Evolutionary conservation across 2,329 filamentous ascomycete genomes (phyloP).

Genomic region (Ophiocordyceps camponoti-floridani): DNA sequence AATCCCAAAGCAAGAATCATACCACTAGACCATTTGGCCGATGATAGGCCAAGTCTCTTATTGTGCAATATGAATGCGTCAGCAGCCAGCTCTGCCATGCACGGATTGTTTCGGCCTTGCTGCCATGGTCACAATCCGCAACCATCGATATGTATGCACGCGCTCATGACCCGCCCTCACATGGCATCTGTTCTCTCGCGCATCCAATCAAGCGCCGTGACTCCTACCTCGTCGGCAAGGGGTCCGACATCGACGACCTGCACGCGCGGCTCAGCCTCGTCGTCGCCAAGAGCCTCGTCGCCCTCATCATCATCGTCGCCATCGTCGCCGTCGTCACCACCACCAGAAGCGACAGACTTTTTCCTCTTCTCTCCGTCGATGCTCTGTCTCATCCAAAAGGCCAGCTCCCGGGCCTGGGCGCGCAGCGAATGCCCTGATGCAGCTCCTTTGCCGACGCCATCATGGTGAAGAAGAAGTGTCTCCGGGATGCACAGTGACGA

Average conservation of each 20-base stretch:
- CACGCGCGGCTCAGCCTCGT: conserved; percentile 20
- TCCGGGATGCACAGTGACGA: conserved; percentile 31
- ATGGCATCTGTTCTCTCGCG: conserved; percentile 1
- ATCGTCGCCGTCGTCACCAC: conserved; percentile 18
- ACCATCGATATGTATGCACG: neutral
- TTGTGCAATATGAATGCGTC: neutral
- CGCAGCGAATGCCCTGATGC: conserved; percentile 22
- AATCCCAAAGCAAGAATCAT: conserved; percentile 16
- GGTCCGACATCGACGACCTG: conserved; percentile 18
- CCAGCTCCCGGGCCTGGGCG: conserved; percentile 28
- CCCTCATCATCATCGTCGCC: conserved; percentile 9
- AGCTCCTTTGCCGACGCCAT: neutral
- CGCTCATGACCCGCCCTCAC: neutral
- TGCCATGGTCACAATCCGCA: neutral
- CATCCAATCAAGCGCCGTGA: conserved; percentile 14
- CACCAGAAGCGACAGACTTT: conserved; percentile 14
- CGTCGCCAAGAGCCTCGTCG: conserved; percentile 9
- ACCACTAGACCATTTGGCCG: conserved; percentile 15
- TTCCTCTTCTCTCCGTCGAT: conserved; percentile 26
- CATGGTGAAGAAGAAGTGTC: conserved; percentile 28
- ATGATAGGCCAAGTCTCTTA: neutral
- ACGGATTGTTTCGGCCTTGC: no score
- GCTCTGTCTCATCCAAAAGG: conserved; percentile 28
- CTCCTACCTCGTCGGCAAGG: conserved; percentile 11
- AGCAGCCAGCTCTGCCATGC: no score